Percentiles rank a stretch among this genome's conserved stretches.
Conservation (phyloP, 1,139 yeast genomes). For the Geotrichum cucujoidarum region DNA sequence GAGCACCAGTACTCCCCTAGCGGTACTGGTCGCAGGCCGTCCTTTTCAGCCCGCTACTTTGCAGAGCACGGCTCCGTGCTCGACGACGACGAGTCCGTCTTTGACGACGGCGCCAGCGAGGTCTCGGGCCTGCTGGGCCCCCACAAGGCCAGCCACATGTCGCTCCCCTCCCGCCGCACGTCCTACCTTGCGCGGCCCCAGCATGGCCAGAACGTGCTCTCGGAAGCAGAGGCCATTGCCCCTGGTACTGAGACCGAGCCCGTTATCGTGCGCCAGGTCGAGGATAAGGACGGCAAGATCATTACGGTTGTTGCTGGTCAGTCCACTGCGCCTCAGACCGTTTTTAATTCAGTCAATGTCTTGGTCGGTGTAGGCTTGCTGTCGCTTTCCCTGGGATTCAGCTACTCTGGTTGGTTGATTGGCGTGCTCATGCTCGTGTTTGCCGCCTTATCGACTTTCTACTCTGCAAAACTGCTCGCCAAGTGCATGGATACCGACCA, state of each 20-base stretch:
- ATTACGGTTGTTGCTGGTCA: conserved; percentile 75
- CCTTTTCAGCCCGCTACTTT: conserved; percentile 19
- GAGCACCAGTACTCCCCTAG: conserved; percentile 1
- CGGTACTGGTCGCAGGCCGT: conserved; percentile 11
- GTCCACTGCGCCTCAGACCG: conserved; percentile 82
- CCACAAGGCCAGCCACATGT: background rate
- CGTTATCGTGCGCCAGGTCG: conserved; percentile 58
- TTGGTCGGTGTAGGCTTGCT: conserved; percentile 80
- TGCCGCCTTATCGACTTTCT: conserved; percentile 59
- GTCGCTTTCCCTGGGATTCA: conserved; percentile 76
- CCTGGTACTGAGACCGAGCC: conserved; percentile 48
- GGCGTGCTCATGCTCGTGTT: conserved; percentile 53
- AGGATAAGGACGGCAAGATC: conserved; percentile 67
- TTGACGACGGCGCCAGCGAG: conserved; percentile 8
- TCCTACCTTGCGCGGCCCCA: conserved; percentile 23
- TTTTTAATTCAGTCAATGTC: conserved; percentile 81
- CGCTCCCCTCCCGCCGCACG: conserved; percentile 24
- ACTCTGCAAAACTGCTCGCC: conserved; percentile 64
- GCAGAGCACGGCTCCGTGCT: conserved; percentile 32
- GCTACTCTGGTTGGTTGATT: conserved; percentile 71
- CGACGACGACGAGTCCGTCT: conserved; percentile 27
- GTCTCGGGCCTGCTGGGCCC: conserved; percentile 7
- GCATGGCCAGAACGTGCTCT: conserved; percentile 27
- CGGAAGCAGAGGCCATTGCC: conserved; percentile 30
- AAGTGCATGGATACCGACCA: conserved; percentile 67